Evolutionary conservation across 129 eudicot species (phyloP), one percentile per base, ranked within the genome.

Genomic region (Solidago caesia): DNA sequence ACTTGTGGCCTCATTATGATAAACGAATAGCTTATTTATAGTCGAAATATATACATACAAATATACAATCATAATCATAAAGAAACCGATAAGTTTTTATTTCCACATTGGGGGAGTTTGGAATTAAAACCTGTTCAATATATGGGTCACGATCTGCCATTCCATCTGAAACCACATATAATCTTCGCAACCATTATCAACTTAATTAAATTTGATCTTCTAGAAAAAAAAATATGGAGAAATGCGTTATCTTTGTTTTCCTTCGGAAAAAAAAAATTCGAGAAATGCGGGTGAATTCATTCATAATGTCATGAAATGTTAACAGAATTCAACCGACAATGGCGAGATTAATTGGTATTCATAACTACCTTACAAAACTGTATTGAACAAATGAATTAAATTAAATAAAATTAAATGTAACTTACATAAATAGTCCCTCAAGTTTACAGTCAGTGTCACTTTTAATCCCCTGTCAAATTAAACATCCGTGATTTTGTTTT

Each of bases 91-190:
- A 51, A 0, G 9, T 29, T 48, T 44, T 29, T 72, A 27, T 21
- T 75, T 44, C 58, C 12, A 25, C 2, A 58, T n/a, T 7, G 44
- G 12, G 43, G 15, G 26, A 25, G 41, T 42, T 62, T 21, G 3
- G 42, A 56, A 15, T 5, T 6, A 13, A 9, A 63, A 65, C 96
- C 89, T 89, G 98, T 57, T 87, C 88, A 76, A 85, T 68, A 70
- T 89, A 86, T 49, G 87, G 96, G 77, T 89, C 87, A 62, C 70
- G 96, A 92, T 92, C 92, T 89, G 92, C 92, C 89, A 92, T 89
- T 89, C 96, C 96, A 92, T 92, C 86, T 89, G 93, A 84, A 82
- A 60, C 82, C 68, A 9, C 26, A 70, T 61, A 44, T 80, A 68
- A 82, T 83, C 70, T 64, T 64, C 10, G 74, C 77, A 74, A 84